Evolutionary conservation across 768 basidiomycete genomes (phyloP).

Genomic region (Leucosporidium creatinivorum): DNA sequence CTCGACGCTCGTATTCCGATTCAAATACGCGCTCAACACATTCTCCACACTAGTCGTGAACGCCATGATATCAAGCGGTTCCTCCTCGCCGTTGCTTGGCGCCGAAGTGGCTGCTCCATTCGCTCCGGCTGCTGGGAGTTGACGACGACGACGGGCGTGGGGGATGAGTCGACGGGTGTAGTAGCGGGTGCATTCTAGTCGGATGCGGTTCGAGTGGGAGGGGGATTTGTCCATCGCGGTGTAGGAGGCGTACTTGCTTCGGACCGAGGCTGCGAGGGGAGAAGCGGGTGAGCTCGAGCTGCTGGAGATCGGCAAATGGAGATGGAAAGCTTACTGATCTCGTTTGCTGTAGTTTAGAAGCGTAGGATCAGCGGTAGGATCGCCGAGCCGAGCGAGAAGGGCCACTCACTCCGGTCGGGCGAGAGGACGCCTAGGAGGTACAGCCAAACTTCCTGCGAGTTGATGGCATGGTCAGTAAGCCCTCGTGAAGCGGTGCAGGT

Average conservation of each 20-base stretch:
- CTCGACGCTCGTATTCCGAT: conserved; percentile 2
- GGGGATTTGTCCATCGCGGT: conserved; percentile 4
- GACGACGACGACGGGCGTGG: neutral
- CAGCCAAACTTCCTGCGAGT: conserved; percentile 9
- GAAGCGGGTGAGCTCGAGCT: too few relatives aligned
- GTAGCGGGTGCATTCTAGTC: conserved; percentile 8
- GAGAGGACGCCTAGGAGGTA: conserved; percentile 13
- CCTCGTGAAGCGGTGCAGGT: too few relatives aligned
- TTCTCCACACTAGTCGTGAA: conserved; percentile 15
- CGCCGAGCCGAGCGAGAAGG: neutral
- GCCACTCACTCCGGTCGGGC: conserved; percentile 3
- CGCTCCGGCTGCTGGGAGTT: neutral
- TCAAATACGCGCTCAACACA: neutral
- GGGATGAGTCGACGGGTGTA: conserved; percentile 8
- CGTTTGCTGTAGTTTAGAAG: neutral
- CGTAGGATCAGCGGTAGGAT: too few relatives aligned
- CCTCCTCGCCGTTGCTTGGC: neutral
- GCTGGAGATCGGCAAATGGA: too few relatives aligned
- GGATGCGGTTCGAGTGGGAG: neutral
- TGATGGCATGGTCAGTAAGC: too few relatives aligned
- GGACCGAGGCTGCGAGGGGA: neutral
- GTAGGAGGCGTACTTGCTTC: conserved; percentile 10
- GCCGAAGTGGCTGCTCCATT: neutral
- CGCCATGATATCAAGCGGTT: neutral
- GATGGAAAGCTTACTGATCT: neutral